Conservation (phyloP, 2,329 filamentous ascomycete species). For the Corniculantispora saksenae region DNA sequence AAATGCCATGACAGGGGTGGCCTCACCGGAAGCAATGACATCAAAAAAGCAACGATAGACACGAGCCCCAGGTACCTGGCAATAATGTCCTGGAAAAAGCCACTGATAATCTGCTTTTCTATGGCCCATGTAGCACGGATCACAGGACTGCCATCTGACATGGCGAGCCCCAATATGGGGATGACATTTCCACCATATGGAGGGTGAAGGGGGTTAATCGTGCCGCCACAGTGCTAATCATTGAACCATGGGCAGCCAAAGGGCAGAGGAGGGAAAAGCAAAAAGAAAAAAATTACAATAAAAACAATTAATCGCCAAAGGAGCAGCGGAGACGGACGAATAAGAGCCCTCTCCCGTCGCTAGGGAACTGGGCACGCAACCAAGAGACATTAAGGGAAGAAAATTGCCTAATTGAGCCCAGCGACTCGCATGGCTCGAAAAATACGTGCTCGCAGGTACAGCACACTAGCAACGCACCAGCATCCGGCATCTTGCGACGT, state of each 20-base stretch:
- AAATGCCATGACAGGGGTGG: neutral
- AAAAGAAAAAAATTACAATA: neutral
- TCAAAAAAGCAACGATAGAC: neutral
- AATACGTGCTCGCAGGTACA: neutral
- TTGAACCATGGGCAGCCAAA: neutral
- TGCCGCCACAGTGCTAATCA: too few relatives aligned
- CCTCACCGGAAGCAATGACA: neutral
- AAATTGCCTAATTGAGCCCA: constrained; percentile 12
- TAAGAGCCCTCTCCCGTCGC: neutral
- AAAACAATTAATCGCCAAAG: neutral
- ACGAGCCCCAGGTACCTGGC: neutral
- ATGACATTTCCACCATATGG: too few relatives aligned
- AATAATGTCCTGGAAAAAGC: neutral
- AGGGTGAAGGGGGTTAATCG: too few relatives aligned
- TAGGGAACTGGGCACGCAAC: neutral
- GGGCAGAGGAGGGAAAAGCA: neutral
- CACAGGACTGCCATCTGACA: neutral
- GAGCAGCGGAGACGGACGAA: neutral
- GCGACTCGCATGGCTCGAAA: neutral
- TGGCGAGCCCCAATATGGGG: too few relatives aligned
- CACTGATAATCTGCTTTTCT: neutral
- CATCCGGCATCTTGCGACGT: neutral
- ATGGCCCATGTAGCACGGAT: too few relatives aligned
- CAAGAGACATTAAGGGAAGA: constrained; percentile 6
- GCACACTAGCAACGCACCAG: neutral